phyloP scores from a whole-genome alignment of 83 land plant genomes.

The Thuja plicata region DNA sequence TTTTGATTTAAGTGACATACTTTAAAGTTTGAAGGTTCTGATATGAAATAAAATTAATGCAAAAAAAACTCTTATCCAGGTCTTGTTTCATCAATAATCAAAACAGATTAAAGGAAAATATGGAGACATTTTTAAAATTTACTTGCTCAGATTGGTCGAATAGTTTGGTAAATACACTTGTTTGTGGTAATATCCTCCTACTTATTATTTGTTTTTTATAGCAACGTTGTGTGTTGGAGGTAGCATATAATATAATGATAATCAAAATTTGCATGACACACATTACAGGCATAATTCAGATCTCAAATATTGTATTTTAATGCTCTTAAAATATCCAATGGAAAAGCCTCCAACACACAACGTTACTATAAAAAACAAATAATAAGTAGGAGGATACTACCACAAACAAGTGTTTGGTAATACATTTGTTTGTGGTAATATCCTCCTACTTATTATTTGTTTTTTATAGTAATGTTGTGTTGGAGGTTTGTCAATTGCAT shows the following conservation, averaged over 20 bases:
- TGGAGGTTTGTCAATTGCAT: neutral
- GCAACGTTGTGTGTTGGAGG: neutral
- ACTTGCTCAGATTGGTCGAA: neutral
- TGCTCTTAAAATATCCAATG: neutral
- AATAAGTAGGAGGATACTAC: too few relatives aligned
- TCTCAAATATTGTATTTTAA: neutral
- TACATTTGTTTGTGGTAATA: too few relatives aligned
- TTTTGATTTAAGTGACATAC: neutral
- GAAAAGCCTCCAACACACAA: neutral
- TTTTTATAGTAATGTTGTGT: too few relatives aligned
- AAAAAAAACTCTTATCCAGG: neutral
- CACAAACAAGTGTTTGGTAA: too few relatives aligned
- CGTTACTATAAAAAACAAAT: too few relatives aligned
- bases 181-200: neutral
- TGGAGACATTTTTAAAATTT: neutral
- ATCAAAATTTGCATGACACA: neutral
- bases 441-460: too few relatives aligned
- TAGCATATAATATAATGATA: neutral
- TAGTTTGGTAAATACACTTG: neutral
- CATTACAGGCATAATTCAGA: neutral
- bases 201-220: neutral
- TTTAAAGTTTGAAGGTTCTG: neutral
- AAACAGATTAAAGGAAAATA: neutral
- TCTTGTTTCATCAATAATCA: neutral
- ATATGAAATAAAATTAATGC: neutral